Conservation (phyloP, 1,139 yeast genomes). For the Suhomyces kunorum region DNA sequence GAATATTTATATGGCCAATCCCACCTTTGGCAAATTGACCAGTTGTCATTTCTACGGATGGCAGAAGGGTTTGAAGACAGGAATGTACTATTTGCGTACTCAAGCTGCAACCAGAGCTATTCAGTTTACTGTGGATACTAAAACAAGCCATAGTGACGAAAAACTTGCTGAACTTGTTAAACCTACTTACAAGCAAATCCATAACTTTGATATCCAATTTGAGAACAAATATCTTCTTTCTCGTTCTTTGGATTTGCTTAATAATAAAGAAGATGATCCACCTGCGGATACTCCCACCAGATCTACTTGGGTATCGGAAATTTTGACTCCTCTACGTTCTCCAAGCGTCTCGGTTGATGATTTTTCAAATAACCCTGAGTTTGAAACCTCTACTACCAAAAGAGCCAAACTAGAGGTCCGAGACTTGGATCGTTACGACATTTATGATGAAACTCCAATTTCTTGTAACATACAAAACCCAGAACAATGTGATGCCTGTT, state of each 20-base stretch:
- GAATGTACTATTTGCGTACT: constrained; percentile 66
- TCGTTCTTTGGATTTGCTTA: background rate
- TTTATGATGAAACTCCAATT: constrained; percentile 37
- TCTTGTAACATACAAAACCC: constrained; percentile 40
- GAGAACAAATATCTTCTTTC: constrained; percentile 2
- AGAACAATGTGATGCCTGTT: constrained; percentile 49
- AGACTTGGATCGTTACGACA: constrained; percentile 19
- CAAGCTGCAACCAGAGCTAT: constrained; percentile 95
- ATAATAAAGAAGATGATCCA: background rate
- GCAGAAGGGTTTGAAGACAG: constrained; percentile 65
- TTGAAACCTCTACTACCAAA: background rate
- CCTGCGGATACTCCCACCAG: background rate
- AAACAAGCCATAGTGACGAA: constrained; percentile 7
- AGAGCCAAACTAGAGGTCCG: background rate
- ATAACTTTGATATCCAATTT: background rate
- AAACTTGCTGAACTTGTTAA: constrained; percentile 8
- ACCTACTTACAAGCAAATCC: constrained; percentile 21
- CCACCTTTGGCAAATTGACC: constrained; percentile 60
- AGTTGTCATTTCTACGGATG: constrained; percentile 64
- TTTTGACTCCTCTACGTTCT: background rate
- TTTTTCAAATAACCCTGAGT: background rate
- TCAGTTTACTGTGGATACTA: constrained; percentile 76
- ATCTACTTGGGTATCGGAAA: background rate
- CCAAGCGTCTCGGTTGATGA: background rate
- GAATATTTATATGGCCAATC: constrained; percentile 56